phyloP scores from a whole-genome alignment of 441 rosid species.

The Biscutella laevigata region DNA sequence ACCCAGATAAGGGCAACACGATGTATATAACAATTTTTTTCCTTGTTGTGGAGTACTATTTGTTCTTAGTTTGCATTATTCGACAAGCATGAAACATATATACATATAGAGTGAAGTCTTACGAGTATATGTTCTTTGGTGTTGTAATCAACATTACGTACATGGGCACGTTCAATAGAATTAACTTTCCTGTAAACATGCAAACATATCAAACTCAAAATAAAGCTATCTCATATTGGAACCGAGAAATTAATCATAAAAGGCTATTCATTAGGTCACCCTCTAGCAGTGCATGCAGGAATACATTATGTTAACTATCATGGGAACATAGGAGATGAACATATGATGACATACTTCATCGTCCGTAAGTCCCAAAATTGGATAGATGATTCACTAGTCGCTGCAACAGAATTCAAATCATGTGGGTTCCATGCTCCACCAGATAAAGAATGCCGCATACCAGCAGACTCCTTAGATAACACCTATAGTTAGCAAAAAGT shows the following conservation, averaged over 20 bases:
- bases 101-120: constrained; percentile 22
- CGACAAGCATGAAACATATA: neutral
- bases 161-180: constrained; percentile 57
- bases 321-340: constrained; percentile 11
- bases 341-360: constrained; percentile 50
- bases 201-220: constrained; percentile 6
- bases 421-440: constrained; percentile 97
- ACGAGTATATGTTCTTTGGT: constrained; percentile 53
- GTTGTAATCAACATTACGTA: constrained; percentile 58
- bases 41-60: neutral
- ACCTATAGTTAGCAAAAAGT: constrained; percentile 36
- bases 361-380: constrained; percentile 79
- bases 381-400: constrained; percentile 70
- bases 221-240: neutral
- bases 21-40: neutral
- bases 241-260: neutral
- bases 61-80: neutral
- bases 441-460: constrained; percentile 66
- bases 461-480: constrained; percentile 72
- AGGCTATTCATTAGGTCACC: constrained; percentile 1
- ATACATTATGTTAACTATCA: neutral
- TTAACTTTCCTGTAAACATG: constrained; percentile 52
- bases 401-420: constrained; percentile 62
- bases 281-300: neutral
- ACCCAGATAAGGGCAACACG: neutral